Evolutionary conservation across 2,329 filamentous ascomycete genomes (phyloP), one percentile per base, ranked within the genome.

Genomic region (Dothideomycetes sp.): DNA sequence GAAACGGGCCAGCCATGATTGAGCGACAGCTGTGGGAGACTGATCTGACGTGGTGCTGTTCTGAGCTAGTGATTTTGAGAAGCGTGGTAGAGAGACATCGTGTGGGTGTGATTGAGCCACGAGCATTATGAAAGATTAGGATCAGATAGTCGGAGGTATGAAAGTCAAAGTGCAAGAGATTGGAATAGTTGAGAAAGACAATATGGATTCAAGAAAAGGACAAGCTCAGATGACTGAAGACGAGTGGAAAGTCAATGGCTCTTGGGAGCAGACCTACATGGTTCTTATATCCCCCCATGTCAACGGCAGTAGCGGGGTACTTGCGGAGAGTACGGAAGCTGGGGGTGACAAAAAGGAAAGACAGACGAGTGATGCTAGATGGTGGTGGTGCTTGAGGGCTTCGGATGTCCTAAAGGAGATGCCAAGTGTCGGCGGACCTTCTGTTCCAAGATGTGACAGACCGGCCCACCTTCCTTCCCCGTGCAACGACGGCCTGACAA

Each of bases 1-100:
- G 45, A 60, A 57, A 3, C 48, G 44, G 5, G 49, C 39, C 4
- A 60, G 52, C 57, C 57, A 60, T 45, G 46, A 43, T 24, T 53
- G 48, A 1, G 53, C 55, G 25, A 58, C 49, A 5, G 44, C 33
- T 3, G 42, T 47, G 9, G 56, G 54, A 3, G 43, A 41, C 7
- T 27, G 17, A n/a, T 33, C 2, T 4, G 19, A 10, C 4, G 39
- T 10, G 9, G 15, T 10, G 10, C 6, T 18, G 0, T 28, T 12
- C 6, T 9, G 10, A 3, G n/a, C 1, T n/a, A 20, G 3, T 3
- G 23, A 8, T 2, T 22, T 29, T 10, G 32, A 11, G n/a, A 35
- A 42, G 20, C 15, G 31, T 1, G 39, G 32, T 11, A 42, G 19
- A 27, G 18, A 30, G 6, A 42, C 17, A 15, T 42, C 25, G 15